Evolutionary conservation across 768 basidiomycete species (phyloP), one percentile per base, ranked within the genome.

Genomic region (Crepidotus variabilis): DNA sequence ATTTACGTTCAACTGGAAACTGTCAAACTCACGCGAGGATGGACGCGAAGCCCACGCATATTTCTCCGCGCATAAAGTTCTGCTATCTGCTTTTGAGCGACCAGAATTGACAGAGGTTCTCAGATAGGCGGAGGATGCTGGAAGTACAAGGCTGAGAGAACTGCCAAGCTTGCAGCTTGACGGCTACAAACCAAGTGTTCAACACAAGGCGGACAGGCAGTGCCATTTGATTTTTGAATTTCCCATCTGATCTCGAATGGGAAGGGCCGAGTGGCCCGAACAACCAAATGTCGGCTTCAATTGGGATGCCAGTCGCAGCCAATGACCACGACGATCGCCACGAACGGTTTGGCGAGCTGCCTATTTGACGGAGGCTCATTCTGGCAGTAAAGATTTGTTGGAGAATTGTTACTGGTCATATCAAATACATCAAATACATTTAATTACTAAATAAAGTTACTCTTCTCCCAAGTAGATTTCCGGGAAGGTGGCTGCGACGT

Each of bases 21-120:
- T 43, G 39, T 20, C 39, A 20, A 23, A 53, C 54, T n/a, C 49
- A 55, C 54, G 54, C 34, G 20, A 55, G 47, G 18, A 55, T 18
- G 14, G 49, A 50, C 22, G 49, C 55, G 24, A 43, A 13, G 16
- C 55, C 22, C 20, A 56, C 55, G 33, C 48, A 56, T 13, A 50
- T 6, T 51, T 56, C 55, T 46, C 55, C 55, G 24, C 55, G 49
- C 55, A 56, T 56, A 2, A 32, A 16, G 24, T 13, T 14, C 14
- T 16, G 22, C 47, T 49, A 22, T 13, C 20, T 49, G 11, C 20
- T 14, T 32, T 5, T 3, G 22, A 49, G 14, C 21, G 20, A 23
- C 47, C 8, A 21, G n/a, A 35, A 28, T 55, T 23, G 33, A 55
- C 35, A 34, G 28, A 6, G 21, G n/a, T 43, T 14, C 39, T 20